Conservation (phyloP, 2,329 filamentous ascomycete species). For the Aspergillus nomiae region DNA sequence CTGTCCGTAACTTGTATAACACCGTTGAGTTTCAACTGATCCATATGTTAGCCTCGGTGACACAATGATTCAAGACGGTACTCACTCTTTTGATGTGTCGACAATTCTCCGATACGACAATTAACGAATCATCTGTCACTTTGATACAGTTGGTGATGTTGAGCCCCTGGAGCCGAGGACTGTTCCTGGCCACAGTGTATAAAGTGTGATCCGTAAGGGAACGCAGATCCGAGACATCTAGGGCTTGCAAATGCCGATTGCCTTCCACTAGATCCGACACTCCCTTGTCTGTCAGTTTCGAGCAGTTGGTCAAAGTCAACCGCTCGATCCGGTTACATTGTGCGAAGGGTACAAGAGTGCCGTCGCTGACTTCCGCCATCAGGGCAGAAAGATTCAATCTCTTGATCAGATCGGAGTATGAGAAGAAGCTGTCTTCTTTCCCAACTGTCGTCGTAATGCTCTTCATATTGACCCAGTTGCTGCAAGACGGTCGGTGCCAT, state of each 20-base stretch:
- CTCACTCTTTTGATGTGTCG: conserved; percentile 81
- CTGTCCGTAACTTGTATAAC: conserved; percentile 81
- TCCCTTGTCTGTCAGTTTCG: conserved; percentile 78
- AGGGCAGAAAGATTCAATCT: conserved; percentile 85
- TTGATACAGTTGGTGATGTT: conserved; percentile 86
- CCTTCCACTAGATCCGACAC: conserved; percentile 76
- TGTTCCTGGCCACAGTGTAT: conserved; percentile 75
- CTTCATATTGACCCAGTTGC: conserved; percentile 78
- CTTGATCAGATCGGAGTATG: conserved; percentile 87
- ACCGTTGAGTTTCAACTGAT: conserved; percentile 87
- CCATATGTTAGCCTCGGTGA: conserved; percentile 15
- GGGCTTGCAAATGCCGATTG: conserved; percentile 78
- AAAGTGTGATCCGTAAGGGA: conserved; percentile 82
- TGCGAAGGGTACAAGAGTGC: conserved; percentile 78
- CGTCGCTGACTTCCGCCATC: conserved; percentile 77
- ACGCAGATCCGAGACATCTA: conserved; percentile 83
- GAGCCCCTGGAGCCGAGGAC: conserved; percentile 81
- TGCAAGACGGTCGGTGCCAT: conserved; percentile 93
- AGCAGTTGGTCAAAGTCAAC: conserved; percentile 88
- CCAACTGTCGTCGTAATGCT: conserved; percentile 79
- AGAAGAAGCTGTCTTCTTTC: conserved; percentile 75
- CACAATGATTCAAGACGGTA: conserved; percentile 13
- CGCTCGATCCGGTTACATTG: conserved; percentile 90
- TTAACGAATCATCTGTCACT: conserved; percentile 84
- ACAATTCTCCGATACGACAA: conserved; percentile 78